Evolutionary conservation across 2,329 filamentous ascomycete species (phyloP).

Genomic region (Cercospora canescens): DNA sequence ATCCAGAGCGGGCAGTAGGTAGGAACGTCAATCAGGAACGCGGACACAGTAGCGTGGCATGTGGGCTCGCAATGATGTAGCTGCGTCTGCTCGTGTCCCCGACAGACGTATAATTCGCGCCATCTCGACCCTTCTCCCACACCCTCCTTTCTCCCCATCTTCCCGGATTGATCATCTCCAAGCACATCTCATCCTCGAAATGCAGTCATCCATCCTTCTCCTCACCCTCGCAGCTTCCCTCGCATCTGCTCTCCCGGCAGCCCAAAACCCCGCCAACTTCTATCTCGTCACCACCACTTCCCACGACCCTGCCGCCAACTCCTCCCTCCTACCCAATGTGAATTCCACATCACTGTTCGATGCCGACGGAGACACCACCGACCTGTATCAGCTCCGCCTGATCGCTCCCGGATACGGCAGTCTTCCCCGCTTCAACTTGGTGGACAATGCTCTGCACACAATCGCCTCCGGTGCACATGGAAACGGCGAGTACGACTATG

Average conservation of each 20-base stretch:
- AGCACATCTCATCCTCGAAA: not conserved
- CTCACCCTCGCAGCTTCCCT: slow-evolving; percentile 15
- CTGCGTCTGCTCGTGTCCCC: not conserved
- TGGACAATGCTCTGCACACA: slow-evolving; percentile 37
- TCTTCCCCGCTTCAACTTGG: slow-evolving; percentile 42
- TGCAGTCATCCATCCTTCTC: slow-evolving; percentile 9
- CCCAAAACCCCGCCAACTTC: slow-evolving; percentile 32
- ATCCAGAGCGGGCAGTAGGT: too few relatives aligned
- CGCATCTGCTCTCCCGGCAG: slow-evolving; percentile 4
- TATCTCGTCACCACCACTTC: slow-evolving; percentile 43
- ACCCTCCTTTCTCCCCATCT: too few relatives aligned
- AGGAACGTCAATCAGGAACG: not conserved
- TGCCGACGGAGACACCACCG: slow-evolving; percentile 34
- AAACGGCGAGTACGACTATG: slow-evolving; percentile 32
- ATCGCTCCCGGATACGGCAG: slow-evolving; percentile 41
- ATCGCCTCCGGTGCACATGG: slow-evolving; percentile 26
- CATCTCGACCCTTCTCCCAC: not conserved
- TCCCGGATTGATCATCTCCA: too few relatives aligned
- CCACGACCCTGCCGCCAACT: slow-evolving; percentile 27
- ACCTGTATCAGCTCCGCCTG: slow-evolving; percentile 40
- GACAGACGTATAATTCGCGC: not conserved
- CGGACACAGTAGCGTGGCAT: not conserved
- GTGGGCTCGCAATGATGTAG: slow-evolving; percentile 1
- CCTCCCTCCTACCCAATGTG: slow-evolving; percentile 37
- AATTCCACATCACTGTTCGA: slow-evolving; percentile 43